phyloP scores from a whole-genome alignment of 768 basidiomycete species.

The Cytidiella melzeri region DNA sequence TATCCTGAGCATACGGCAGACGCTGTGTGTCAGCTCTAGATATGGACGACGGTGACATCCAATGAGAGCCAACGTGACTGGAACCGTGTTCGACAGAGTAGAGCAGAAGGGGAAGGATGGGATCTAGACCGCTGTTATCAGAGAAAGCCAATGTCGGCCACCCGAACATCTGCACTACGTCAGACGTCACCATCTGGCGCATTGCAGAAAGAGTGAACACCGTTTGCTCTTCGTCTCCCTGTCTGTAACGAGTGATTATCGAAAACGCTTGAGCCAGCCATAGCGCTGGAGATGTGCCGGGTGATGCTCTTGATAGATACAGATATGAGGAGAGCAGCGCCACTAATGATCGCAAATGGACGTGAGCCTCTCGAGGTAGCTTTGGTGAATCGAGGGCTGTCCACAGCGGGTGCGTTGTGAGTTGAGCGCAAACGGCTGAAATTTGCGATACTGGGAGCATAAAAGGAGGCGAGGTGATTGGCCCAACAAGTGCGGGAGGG shows the following conservation, averaged over 20 bases:
- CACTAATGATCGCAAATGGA: slow-evolving; percentile 46
- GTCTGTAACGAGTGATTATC: slow-evolving; percentile 51
- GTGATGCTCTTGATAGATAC: slow-evolving; percentile 49
- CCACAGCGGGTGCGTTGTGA: slow-evolving; percentile 52
- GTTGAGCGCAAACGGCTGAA: slow-evolving; percentile 43
- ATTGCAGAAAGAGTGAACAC: slow-evolving; percentile 6
- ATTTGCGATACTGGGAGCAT: slow-evolving; percentile 51
- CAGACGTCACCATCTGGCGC: slow-evolving; percentile 25
- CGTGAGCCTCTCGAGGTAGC: slow-evolving; percentile 16
- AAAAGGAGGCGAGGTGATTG: slow-evolving; percentile 50
- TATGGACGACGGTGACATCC: slow-evolving; percentile 49
- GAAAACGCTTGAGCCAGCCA: slow-evolving; percentile 66
- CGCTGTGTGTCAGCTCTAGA: slow-evolving; percentile 49
- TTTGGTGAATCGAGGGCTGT: slow-evolving; percentile 10
- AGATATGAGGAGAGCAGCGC: slow-evolving; percentile 49
- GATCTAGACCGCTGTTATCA: slow-evolving; percentile 43
- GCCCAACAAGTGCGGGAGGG: slow-evolving; percentile 34
- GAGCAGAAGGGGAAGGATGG: slow-evolving; percentile 56
- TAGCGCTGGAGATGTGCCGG: slow-evolving; percentile 46
- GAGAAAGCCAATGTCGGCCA: slow-evolving; percentile 38
- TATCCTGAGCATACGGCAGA: slow-evolving; percentile 23
- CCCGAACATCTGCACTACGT: slow-evolving; percentile 33
- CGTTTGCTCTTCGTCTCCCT: slow-evolving; percentile 66
- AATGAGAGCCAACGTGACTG: slow-evolving; percentile 44
- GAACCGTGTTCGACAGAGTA: slow-evolving; percentile 36